A percentile compares a stretch with the other conserved stretches of the same genome.
These are phyloP conservation scores for Cutaneotrichosporon spelunceum DNA, from an alignment of 1,284 basidiomycete species.

Conservation along the genomic window DNA sequence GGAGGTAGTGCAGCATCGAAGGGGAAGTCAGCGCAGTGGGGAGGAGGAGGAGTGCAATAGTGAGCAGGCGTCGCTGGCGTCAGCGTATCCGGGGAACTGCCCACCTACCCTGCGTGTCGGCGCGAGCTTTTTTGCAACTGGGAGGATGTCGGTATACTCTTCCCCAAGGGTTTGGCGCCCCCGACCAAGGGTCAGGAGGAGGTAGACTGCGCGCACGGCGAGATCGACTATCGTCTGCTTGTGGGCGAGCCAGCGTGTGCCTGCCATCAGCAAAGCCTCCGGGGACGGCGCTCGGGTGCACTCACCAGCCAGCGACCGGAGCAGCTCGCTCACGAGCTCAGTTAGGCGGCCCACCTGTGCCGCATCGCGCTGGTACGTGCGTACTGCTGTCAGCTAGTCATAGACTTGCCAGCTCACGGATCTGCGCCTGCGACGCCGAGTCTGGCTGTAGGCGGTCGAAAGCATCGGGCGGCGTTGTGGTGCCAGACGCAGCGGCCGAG, in stretches of 20 bases:
- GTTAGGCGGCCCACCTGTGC: slow-evolving; percentile 71
- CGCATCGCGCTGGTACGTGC: slow-evolving; percentile 78
- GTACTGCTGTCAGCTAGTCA: slow-evolving; percentile 73
- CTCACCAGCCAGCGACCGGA: slow-evolving; percentile 74
- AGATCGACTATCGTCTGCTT: slow-evolving; percentile 78
- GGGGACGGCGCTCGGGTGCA: slow-evolving; percentile 12
- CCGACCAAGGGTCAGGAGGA: slow-evolving; percentile 72
- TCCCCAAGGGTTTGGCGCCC: slow-evolving; percentile 81
- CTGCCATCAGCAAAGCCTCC: slow-evolving; percentile 51
- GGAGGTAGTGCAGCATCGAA: slow-evolving; percentile 53
- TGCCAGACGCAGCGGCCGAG: neutral
- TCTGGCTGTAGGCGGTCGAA: slow-evolving; percentile 33
- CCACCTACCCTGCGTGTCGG: slow-evolving; percentile 33
- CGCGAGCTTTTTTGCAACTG: slow-evolving; percentile 55
- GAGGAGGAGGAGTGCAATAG: slow-evolving; percentile 61
- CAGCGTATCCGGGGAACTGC: slow-evolving; percentile 7
- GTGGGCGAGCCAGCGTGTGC: slow-evolving; percentile 77
- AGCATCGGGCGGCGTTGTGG: slow-evolving; percentile 17
- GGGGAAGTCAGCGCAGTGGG: slow-evolving; percentile 58
- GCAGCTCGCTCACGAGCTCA: slow-evolving; percentile 70
- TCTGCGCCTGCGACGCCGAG: slow-evolving; percentile 65
- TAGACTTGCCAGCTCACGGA: slow-evolving; percentile 68
- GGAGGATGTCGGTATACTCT: slow-evolving; percentile 85
- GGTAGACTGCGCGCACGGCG: slow-evolving; percentile 67
- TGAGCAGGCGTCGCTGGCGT: slow-evolving; percentile 56